Conservation (phyloP, 257 asterid species). For the Gentiana dahurica region DNA sequence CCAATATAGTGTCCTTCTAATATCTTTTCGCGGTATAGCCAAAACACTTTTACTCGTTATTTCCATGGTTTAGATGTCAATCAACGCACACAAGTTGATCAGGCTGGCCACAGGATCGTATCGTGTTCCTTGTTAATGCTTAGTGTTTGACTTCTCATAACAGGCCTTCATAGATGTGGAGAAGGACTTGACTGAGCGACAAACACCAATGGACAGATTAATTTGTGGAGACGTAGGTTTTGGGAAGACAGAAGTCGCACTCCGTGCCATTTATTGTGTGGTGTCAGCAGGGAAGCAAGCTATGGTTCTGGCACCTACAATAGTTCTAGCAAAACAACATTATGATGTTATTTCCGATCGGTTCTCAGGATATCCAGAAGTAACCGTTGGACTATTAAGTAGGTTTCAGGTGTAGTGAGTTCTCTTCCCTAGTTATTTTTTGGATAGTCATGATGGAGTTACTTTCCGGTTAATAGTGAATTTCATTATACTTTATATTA, state of each 20-base stretch:
- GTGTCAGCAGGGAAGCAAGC: constrained; percentile 87
- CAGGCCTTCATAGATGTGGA: constrained; percentile 94
- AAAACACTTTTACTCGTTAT: not conserved
- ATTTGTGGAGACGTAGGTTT: constrained; percentile 99
- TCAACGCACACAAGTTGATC: not conserved
- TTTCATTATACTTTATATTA: too few species aligned
- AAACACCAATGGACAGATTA: constrained; percentile 91
- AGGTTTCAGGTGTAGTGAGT: constrained; percentile 79
- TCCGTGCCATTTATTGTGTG: constrained; percentile 93
- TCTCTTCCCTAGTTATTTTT: constrained; percentile 1
- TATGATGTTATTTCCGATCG: constrained; percentile 81
- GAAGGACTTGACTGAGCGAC: constrained; percentile 81
- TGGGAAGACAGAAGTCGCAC: constrained; percentile 97
- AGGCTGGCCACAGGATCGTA: not conserved
- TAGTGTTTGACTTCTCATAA: constrained; percentile 32
- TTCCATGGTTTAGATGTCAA: not conserved
- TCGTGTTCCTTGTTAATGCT: constrained; percentile 13
- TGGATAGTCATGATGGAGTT: not conserved
- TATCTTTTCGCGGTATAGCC: constrained; percentile 1
- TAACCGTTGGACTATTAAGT: constrained; percentile 78
- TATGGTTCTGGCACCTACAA: constrained; percentile 93
- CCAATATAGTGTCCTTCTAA: not conserved
- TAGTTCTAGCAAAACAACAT: constrained; percentile 93
- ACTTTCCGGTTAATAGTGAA: not conserved
- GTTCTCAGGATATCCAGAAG: constrained; percentile 51